Evolutionary conservation across 805 yeast species (phyloP), one percentile per base, ranked within the genome.

Genomic region (Kuraishia cidri): DNA sequence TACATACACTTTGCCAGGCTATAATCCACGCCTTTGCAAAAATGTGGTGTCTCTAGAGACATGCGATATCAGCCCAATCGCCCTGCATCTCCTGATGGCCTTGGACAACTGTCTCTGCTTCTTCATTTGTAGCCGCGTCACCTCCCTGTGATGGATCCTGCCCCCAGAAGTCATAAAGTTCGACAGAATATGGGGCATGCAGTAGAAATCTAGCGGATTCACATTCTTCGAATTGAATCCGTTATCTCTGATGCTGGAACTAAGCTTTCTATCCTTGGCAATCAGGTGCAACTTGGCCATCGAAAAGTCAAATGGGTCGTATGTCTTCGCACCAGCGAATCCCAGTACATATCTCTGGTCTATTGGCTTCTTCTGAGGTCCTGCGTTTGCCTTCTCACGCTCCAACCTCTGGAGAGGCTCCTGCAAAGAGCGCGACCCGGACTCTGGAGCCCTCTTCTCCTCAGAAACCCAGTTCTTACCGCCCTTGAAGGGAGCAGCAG

Each of bases 251-350:
- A 8, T 43, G 41, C 34, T 33, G 42, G 4, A 27, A 19, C 23
- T 29, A 41, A 43, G 43, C 19, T 23, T 46, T 46, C 37, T 51
- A 36, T 24, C 41, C 40, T 62, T 66, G 40, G 52, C 62, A 30
- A 72, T 77, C 43, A 74, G 68, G 38, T 66, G 62, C 24, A 72
- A 46, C 43, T 69, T 72, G 29, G 78, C 72, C 46, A 74, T 54
- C 20, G 83, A 71, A 45, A 85, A 84, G 53, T 84, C 94, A 56
- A 78, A 79, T 32, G 95, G 92, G 44, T 82, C 90, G 50, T 86
- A 86, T 0, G 74, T 69, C 4, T 69, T 58, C 30, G 72, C 74
- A 4, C 58, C 57, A 11, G 52, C 59, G 49, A 79, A 75, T 35
- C 55, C 65, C 46, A 61, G 67, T 23, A 66, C 54, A n/a, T n/a